phyloP scores from a whole-genome alignment of 352 stramenopile species.

The Globisporangium lucens region DNA sequence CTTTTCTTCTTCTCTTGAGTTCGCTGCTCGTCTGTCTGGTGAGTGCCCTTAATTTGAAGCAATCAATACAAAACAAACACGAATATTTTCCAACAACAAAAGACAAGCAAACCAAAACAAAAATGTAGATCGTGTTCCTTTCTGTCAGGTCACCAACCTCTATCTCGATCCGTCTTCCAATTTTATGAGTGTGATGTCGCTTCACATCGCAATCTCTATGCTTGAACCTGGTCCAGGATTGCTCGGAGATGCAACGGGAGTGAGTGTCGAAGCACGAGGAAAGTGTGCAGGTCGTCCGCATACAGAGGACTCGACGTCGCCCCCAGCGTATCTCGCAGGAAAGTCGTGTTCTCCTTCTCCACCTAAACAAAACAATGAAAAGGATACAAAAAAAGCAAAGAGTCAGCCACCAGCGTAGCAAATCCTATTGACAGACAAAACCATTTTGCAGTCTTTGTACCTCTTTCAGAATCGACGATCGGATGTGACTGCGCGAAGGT shows the following conservation, averaged over 20 bases:
- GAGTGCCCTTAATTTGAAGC: conserved; percentile 14
- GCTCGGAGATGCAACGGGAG: conserved; percentile 37
- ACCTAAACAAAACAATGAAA: conserved; percentile 34
- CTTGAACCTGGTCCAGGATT: conserved; percentile 28
- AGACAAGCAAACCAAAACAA: not conserved
- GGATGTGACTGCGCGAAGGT: conserved; percentile 23
- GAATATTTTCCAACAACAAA: conserved; percentile 6
- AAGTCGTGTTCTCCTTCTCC: conserved; percentile 61
- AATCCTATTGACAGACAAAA: not conserved
- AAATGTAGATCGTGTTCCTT: conserved; percentile 1
- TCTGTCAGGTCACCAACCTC: not conserved
- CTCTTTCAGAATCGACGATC: conserved; percentile 53
- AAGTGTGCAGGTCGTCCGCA: conserved; percentile 61
- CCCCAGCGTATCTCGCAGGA: conserved; percentile 45
- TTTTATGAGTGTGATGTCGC: not conserved
- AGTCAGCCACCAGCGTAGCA: not conserved
- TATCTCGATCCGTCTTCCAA: conserved; percentile 3
- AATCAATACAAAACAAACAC: not conserved
- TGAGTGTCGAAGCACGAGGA: conserved; percentile 49
- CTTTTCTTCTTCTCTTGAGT: not conserved
- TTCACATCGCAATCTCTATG: not conserved
- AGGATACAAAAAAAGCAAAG: conserved; percentile 9
- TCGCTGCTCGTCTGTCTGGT: conserved; percentile 5
- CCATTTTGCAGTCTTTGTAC: conserved; percentile 22
- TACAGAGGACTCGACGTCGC: conserved; percentile 54